These are phyloP conservation scores for Calonectria pteridis DNA, from an alignment of 2,329 filamentous ascomycete genomes.

Conservation along the genomic window DNA sequence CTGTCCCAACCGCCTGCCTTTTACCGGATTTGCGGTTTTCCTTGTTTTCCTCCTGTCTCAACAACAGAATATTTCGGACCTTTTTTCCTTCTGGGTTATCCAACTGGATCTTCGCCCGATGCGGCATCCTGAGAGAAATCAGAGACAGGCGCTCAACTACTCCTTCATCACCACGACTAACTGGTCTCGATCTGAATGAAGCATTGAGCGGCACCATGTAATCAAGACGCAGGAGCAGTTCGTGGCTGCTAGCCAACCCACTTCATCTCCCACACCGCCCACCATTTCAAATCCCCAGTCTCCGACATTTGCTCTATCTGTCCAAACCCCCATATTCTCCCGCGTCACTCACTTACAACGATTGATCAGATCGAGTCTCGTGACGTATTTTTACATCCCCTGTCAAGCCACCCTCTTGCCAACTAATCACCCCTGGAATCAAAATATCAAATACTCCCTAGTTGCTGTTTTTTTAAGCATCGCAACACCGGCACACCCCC, in stretches of 20 bases:
- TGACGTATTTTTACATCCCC: background rate
- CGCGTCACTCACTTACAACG: background rate
- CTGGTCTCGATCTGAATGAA: background rate
- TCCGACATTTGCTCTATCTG: conserved; percentile 1
- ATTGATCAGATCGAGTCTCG: background rate
- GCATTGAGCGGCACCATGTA: background rate
- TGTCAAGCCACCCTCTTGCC: background rate
- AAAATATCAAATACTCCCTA: background rate
- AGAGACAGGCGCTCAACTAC: background rate
- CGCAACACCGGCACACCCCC: conserved; percentile 1
- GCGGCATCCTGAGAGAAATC: background rate
- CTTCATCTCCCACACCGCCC: conserved; percentile 8
- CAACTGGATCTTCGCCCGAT: background rate
- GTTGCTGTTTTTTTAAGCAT: background rate
- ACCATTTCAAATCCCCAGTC: background rate
- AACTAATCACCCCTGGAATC: background rate
- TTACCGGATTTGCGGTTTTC: background rate
- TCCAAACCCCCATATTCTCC: background rate
- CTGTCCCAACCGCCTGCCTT: background rate
- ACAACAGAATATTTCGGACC: background rate
- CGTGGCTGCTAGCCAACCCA: conserved; percentile 5
- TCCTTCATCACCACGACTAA: background rate
- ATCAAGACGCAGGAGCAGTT: background rate
- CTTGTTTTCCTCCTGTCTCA: background rate
- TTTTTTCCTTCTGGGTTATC: background rate